Base-by-base conservation (phyloP, 2,329 filamentous ascomycete species). In the Conoideocrella luteorostrata region DNA sequence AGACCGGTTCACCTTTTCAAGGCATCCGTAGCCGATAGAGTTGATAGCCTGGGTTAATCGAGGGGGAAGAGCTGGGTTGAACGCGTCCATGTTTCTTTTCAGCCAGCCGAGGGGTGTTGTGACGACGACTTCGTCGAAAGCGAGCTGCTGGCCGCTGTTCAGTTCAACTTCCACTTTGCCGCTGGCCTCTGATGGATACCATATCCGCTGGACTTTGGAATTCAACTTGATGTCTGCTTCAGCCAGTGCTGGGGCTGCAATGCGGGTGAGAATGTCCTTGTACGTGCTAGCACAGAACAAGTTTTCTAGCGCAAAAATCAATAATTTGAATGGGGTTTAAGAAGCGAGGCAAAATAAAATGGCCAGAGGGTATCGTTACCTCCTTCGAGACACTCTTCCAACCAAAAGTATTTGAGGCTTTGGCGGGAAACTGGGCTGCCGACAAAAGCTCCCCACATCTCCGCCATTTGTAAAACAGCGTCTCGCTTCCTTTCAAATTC, bases 351-450 rank as follows among this genome's bases (percentile, higher is more conserved):
- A n/a, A n/a, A n/a, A n/a, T n/a, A n/a, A n/a, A n/a, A n/a, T n/a
- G n/a, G 32, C n/a, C n/a, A n/a, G n/a, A n/a, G n/a, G n/a, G n/a
- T n/a, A n/a, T n/a, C n/a, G n/a, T n/a, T 57, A 78, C 78, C 76
- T 36, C 84, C 84, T 56, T 88, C 84, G 41, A 88, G 81, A 51
- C 82, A 86, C 61, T 88, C 83, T 57, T 89, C 85, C 5, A 89
- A 59, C 82, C 84, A 88, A 58, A 88, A 86, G 64, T 80, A 88
- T 64, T 82, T 86, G 24, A 88, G 66, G 52, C 82, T 87, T 58
- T 89, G 85, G 21, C 57, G 73, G 41, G 70, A 64, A 7, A 86
- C 68, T 0, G 78, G 74, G 46, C 75, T 82, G 12, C 85, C 85
- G 5, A 88, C 73, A 56, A 86, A 88, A 0, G 77, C 76, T 2